phyloP scores from a whole-genome alignment of 1,284 basidiomycete genomes.

The Termitomyces sp. region DNA sequence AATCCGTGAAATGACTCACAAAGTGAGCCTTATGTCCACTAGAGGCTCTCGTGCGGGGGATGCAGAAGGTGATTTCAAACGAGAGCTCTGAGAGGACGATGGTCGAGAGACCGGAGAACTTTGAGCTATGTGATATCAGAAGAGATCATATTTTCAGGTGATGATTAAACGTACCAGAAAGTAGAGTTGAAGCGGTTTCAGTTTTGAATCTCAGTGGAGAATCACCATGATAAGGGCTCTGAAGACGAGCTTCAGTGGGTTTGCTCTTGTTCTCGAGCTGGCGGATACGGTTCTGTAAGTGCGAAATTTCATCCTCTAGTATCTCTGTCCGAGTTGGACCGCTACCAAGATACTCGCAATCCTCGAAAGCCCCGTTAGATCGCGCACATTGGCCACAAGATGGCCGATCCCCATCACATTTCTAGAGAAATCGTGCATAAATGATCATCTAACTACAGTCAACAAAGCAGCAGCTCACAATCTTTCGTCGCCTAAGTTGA shows the following conservation, averaged over 20 bases:
- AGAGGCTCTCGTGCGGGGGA: slow-evolving; percentile 8
- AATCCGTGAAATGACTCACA: slow-evolving; percentile 1
- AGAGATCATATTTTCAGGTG: not conserved
- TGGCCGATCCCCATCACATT: slow-evolving; percentile 35
- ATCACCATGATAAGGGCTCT: slow-evolving; percentile 22
- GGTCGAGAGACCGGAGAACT: not conserved
- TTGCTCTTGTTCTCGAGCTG: slow-evolving; percentile 26
- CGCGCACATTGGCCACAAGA: slow-evolving; percentile 32
- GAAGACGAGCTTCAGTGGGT: slow-evolving; percentile 18
- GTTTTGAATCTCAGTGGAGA: not conserved
- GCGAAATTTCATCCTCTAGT: slow-evolving; percentile 32
- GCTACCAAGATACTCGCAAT: slow-evolving; percentile 34
- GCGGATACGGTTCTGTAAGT: slow-evolving; percentile 31
- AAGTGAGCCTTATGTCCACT: slow-evolving; percentile 7
- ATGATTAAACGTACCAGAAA: not conserved
- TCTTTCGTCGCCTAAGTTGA: slow-evolving; percentile 28
- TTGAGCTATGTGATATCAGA: not conserved
- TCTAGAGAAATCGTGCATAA: slow-evolving; percentile 19
- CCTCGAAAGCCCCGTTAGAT: slow-evolving; percentile 27
- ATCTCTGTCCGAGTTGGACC: slow-evolving; percentile 32
- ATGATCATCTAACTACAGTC: not conserved
- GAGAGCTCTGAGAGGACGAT: slow-evolving; percentile 12
- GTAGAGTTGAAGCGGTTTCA: not conserved
- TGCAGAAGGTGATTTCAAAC: slow-evolving; percentile 3
- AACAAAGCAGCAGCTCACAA: slow-evolving; percentile 18